These are phyloP conservation scores for Yarrowia keelungensis DNA, from an alignment of 805 yeast species.

Conservation along the genomic window DNA sequence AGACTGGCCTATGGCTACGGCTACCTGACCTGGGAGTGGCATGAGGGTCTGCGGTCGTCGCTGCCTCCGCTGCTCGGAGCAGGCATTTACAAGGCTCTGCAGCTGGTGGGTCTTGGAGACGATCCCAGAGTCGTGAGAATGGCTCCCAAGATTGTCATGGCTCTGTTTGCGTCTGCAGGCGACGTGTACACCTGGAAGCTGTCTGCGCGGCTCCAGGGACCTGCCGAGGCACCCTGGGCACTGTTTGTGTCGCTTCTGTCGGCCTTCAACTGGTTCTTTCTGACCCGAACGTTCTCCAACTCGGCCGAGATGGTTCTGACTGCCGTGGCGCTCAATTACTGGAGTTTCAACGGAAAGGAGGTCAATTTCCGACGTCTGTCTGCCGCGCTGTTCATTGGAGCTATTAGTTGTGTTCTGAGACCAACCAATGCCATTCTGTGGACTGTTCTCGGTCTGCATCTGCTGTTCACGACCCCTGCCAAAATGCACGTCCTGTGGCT, in stretches of 20 bases:
- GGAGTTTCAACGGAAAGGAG: conserved; percentile 64
- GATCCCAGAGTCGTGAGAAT: conserved; percentile 37
- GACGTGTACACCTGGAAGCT: conserved; percentile 67
- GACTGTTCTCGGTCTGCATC: conserved; percentile 62
- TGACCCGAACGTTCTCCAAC: conserved; percentile 86
- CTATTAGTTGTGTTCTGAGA: conserved; percentile 71
- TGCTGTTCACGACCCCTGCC: conserved; percentile 41
- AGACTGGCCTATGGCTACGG: conserved; percentile 77
- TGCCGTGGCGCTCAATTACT: conserved; percentile 65
- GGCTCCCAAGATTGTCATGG: conserved; percentile 73
- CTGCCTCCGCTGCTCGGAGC: conserved; percentile 79
- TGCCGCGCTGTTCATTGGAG: conserved; percentile 60
- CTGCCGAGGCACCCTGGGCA: conserved; percentile 48
- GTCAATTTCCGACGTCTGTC: conserved; percentile 45
- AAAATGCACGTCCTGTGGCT: conserved; percentile 43
- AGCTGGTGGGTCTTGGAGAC: background rate
- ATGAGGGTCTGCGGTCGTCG: conserved; percentile 72
- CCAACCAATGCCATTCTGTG: conserved; percentile 87
- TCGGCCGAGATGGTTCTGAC: conserved; percentile 79
- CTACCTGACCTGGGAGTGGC: conserved; percentile 94
- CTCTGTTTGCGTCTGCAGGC: conserved; percentile 70
- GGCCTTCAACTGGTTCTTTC: conserved; percentile 81
- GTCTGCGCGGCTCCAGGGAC: conserved; percentile 49
- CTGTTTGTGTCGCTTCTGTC: conserved; percentile 63
- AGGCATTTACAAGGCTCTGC: conserved; percentile 52